These are phyloP conservation scores for Quillaja saponaria DNA, from an alignment of 306 rosid species.

Conservation along the genomic window DNA sequence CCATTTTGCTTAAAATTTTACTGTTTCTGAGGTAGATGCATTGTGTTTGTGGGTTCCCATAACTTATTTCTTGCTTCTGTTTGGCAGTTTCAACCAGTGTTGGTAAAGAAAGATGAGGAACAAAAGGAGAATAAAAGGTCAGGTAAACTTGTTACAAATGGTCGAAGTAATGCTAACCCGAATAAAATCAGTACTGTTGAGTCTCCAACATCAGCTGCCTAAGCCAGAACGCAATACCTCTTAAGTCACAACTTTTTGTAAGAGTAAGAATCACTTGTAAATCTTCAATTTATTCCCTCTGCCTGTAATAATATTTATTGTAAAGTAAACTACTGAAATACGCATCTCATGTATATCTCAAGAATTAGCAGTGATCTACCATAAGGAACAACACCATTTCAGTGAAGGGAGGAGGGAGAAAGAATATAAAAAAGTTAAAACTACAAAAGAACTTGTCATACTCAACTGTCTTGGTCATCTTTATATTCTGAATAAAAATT, in stretches of 20 bases:
- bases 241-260: neutral
- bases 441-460: too few relatives aligned
- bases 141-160: slow-evolving; percentile 45
- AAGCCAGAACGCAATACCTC: slow-evolving; percentile 20
- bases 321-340: slow-evolving; percentile 8
- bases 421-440: too few relatives aligned
- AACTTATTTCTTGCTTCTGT: neutral
- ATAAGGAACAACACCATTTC: neutral
- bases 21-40: too few relatives aligned
- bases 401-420: too few relatives aligned
- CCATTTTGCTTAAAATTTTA: neutral
- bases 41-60: neutral
- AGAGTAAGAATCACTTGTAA: neutral
- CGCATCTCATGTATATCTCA: neutral
- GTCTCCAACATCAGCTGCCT: slow-evolving; percentile 60
- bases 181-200: slow-evolving; percentile 54
- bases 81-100: slow-evolving; percentile 86
- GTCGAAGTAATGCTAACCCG: slow-evolving; percentile 38
- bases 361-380: neutral
- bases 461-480: too few relatives aligned
- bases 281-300: slow-evolving; percentile 10
- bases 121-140: slow-evolving; percentile 43
- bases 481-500: too few relatives aligned
- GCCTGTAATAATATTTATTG: neutral
- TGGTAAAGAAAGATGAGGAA: slow-evolving; percentile 69